Conservation (phyloP, 306 rosid species). For the Urtica urens region DNA sequence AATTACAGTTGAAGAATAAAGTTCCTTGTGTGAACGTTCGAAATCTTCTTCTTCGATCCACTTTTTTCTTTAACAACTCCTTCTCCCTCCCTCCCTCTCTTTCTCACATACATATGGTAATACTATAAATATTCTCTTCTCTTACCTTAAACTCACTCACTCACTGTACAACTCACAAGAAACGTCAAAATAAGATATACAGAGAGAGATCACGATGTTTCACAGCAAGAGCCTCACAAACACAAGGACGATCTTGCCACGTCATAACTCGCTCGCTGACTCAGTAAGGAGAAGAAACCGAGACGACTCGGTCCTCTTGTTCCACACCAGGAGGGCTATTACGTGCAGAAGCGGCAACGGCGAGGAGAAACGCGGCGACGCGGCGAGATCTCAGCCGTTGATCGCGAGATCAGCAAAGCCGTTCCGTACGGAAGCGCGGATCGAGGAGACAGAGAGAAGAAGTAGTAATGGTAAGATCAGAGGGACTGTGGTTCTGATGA, state of each 20-base stretch:
- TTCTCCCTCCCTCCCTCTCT: background rate
- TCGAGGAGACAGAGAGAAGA: too few species aligned
- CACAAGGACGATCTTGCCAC: background rate
- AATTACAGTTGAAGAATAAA: too few species aligned
- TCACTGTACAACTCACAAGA: background rate
- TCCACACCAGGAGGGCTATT: background rate
- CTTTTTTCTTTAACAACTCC: too few species aligned
- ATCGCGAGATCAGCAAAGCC: conserved; percentile 3
- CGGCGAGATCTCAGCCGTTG: conserved; percentile 12
- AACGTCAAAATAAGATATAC: background rate
- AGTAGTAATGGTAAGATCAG: conserved; percentile 8
- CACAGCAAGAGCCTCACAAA: conserved; percentile 1
- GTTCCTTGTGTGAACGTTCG: too few species aligned
- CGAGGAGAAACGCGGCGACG: background rate
- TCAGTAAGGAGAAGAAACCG: background rate
- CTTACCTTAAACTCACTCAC: background rate
- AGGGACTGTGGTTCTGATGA: conserved; percentile 67
- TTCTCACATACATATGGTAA: background rate
- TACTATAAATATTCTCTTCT: background rate
- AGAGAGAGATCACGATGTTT: background rate
- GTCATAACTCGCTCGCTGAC: background rate
- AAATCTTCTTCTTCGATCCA: too few species aligned
- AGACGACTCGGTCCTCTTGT: background rate
- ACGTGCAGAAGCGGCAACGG: background rate
- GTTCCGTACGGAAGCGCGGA: conserved; percentile 9